phyloP scores from a whole-genome alignment of 2,329 filamentous ascomycete genomes.

The Fusarium domesticum region DNA sequence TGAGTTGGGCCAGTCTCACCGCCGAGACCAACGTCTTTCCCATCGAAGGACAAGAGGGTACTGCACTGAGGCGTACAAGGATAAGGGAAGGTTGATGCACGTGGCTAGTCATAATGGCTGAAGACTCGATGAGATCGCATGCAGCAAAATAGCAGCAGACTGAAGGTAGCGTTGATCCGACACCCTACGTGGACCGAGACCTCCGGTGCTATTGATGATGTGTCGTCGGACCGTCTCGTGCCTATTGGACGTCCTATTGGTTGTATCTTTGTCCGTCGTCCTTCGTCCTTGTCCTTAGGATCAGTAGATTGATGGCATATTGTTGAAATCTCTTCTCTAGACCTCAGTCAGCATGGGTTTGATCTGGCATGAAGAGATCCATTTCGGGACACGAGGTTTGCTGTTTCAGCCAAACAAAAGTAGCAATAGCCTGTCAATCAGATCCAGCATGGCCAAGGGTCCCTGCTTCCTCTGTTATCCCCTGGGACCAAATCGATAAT shows the following conservation, averaged over 20 bases:
- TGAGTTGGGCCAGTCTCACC: too few species aligned
- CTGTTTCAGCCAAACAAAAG: conserved; percentile 25
- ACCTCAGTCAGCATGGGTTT: conserved; percentile 2
- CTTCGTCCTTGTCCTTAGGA: neutral
- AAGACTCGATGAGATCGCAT: neutral
- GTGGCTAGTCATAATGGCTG: neutral
- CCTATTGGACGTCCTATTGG: too few species aligned
- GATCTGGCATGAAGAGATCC: conserved; percentile 18
- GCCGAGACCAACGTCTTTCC: too few species aligned
- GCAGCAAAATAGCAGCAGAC: neutral
- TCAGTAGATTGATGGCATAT: conserved; percentile 1
- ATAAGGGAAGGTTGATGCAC: too few species aligned
- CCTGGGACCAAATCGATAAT: conserved; percentile 5
- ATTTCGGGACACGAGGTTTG: conserved; percentile 35
- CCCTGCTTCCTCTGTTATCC: conserved; percentile 3
- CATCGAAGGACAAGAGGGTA: too few species aligned
- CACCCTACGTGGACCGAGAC: neutral
- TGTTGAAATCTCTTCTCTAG: conserved; percentile 12
- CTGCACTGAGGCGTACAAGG: too few species aligned
- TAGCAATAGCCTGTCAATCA: conserved; percentile 15
- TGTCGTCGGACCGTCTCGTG: too few species aligned
- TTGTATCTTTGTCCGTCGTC: too few species aligned
- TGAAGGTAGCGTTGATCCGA: neutral
- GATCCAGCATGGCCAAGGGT: conserved; percentile 24
- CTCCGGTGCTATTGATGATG: too few species aligned